A percentile compares a stretch with the other conserved stretches of the same genome.
These are phyloP conservation scores for Bauhinia variegata DNA, from an alignment of 306 rosid species.

Conservation along the genomic window DNA sequence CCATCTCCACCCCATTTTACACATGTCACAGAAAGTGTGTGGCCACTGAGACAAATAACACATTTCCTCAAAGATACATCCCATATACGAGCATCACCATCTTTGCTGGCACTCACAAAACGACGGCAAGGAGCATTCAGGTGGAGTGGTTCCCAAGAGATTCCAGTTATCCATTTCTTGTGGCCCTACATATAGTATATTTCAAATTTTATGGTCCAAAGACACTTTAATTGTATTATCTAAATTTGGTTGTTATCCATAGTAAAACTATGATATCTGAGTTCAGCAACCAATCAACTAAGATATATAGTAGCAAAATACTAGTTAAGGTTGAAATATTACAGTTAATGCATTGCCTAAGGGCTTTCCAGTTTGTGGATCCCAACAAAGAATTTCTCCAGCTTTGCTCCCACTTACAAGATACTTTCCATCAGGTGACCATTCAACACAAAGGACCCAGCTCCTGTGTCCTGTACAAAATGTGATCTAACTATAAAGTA, in stretches of 20 bases:
- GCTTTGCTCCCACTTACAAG: conserved; percentile 95
- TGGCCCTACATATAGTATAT: conserved; percentile 65
- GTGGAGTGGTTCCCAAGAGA: conserved; percentile 98
- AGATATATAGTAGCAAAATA: conserved; percentile 10
- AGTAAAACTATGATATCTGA: too few species aligned
- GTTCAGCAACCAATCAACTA: not conserved
- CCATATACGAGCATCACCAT: conserved; percentile 98
- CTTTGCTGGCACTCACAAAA: conserved; percentile 95
- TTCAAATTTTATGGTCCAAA: conserved; percentile 12
- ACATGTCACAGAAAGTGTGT: conserved; percentile 86
- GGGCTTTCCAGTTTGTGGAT: conserved; percentile 86
- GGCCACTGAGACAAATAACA: conserved; percentile 77
- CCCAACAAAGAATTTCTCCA: conserved; percentile 92
- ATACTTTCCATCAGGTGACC: conserved; percentile 94
- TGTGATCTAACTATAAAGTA: not conserved
- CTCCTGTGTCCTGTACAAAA: conserved; percentile 76
- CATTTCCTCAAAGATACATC: conserved; percentile 68
- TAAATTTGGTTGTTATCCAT: too few species aligned
- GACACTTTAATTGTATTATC: not conserved
- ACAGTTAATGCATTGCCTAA: conserved; percentile 69
- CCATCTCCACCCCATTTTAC: conserved; percentile 99
- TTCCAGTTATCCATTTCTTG: conserved; percentile 93
- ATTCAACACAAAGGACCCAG: conserved; percentile 93
- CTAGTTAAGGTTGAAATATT: conserved; percentile 35
- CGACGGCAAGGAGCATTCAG: conserved; percentile 85